These are phyloP conservation scores for Phanerochaete sordida DNA, from an alignment of 768 basidiomycete species.

Conservation along the genomic window DNA sequence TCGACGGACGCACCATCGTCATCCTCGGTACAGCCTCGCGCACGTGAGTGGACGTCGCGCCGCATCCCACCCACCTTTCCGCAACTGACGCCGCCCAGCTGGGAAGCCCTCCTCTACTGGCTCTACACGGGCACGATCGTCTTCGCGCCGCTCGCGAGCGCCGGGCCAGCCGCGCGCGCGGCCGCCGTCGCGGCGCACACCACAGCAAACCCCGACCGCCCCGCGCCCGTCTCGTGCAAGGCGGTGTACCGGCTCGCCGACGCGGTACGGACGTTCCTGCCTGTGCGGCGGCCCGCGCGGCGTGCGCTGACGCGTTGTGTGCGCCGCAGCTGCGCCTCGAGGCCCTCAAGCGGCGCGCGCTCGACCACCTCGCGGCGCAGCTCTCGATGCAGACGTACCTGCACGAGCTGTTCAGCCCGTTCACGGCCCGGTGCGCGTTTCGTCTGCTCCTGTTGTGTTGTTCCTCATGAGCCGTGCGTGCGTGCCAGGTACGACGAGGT, in stretches of 20 bases:
- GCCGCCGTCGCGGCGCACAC: not conserved
- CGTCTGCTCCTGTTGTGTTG: not conserved
- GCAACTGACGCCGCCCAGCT: not conserved
- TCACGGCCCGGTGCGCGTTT: conserved; percentile 9
- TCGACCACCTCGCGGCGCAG: conserved; percentile 7
- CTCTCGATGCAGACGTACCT: conserved; percentile 8
- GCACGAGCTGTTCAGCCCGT: conserved; percentile 14
- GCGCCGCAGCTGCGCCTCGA: conserved; percentile 8
- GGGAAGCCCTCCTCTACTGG: conserved; percentile 17
- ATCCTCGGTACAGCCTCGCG: conserved; percentile 6
- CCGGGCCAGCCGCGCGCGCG: not conserved
- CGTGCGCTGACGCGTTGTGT: not conserved
- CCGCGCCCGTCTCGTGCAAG: conserved; percentile 7
- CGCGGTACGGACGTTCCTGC: not conserved
- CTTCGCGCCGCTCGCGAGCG: conserved; percentile 6
- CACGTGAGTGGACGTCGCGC: conserved; percentile 2
- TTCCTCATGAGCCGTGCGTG: not conserved
- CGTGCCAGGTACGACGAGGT: conserved; percentile 10
- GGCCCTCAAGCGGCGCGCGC: conserved; percentile 4
- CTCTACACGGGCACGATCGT: conserved; percentile 12
- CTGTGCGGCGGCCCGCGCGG: not conserved
- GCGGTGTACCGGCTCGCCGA: conserved; percentile 7
- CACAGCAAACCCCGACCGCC: not conserved
- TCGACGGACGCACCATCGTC: conserved; percentile 7
- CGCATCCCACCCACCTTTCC: not conserved